Evolutionary conservation across 2,329 filamentous ascomycete species (phyloP), one percentile per base, ranked within the genome.

Genomic region (Exutisphaerella laricina): DNA sequence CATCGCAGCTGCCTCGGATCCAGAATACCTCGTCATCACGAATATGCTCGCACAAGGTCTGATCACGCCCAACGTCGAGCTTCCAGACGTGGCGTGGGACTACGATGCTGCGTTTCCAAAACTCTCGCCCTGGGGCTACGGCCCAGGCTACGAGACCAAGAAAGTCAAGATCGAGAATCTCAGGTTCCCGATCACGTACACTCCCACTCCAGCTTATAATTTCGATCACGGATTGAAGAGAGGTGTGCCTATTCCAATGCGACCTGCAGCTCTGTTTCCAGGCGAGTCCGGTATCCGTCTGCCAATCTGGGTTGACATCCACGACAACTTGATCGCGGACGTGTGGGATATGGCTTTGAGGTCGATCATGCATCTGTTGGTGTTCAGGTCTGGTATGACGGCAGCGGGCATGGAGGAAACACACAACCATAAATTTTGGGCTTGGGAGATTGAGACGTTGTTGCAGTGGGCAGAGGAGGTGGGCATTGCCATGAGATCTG

Each of bases 301-400:
- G 3, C 85, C 85, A 0, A 73, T 86, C 39, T 89, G 85, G 85
- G 75, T 79, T 39, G 81, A 84, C 59, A 79, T 88, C 46, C 78
- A 83, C 47, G 80, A 77, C 5, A 67, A 73, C 4, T 55, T 77
- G 1, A 73, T 85, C 46, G 61, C 61, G n/a, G 64, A 68, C 0
- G 73, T 80, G 41, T 88, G 85, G 82, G 72, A 75, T 41, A 74
- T 79, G 49, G 71, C 83, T 8, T 60, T 87, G 4, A 73, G 77
- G 4, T 74, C 79, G 4, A 71, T 86, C 2, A 67, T 80, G 23
- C 79, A 85, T 48, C 68, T 76, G 21, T 63, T 85, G 23, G 78
- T 81, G 1, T 79, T 77, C 13, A 71, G 82, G 43, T 77, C 82
- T 0, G 75, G 79, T 1, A 68, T 78, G 50, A 72, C 70, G 2